A percentile compares a stretch with the other conserved stretches of the same genome.
These are phyloP conservation scores for Phytophthora idaei DNA, from an alignment of 352 stramenopile genomes.

Conservation along the genomic window DNA sequence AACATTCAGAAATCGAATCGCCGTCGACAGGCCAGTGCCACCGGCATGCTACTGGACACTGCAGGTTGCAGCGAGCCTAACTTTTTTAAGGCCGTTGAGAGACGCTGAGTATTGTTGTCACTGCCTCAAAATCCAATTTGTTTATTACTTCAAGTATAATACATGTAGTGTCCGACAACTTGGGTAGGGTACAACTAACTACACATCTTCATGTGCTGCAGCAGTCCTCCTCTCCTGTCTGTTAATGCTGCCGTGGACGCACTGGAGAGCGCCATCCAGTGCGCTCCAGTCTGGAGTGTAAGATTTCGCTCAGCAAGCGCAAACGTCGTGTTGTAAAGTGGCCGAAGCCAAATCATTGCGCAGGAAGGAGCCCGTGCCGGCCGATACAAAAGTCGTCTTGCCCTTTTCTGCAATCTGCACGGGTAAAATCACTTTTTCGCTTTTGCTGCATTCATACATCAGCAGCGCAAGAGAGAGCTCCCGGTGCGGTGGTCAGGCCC, in stretches of 20 bases:
- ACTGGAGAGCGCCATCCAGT: no score
- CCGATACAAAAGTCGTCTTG: slow-evolving; percentile 26
- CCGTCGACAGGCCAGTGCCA: no score
- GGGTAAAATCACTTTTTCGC: slow-evolving; percentile 19
- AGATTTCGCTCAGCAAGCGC: background rate
- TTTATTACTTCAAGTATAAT: no score
- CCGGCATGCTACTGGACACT: background rate
- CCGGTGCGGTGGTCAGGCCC: background rate
- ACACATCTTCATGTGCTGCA: no score
- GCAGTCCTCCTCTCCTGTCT: no score
- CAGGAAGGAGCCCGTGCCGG: slow-evolving; percentile 21
- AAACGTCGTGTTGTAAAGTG: slow-evolving; percentile 4
- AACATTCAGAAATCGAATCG: background rate
- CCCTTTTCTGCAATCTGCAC: slow-evolving; percentile 24
- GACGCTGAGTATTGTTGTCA: background rate
- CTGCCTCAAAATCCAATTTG: background rate
- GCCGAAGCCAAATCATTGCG: slow-evolving; percentile 26
- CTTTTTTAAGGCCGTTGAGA: background rate
- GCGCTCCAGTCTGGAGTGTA: background rate
- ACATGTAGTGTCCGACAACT: background rate
- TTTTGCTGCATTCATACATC: slow-evolving; percentile 17
- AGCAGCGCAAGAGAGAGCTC: slow-evolving; percentile 7
- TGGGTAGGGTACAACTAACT: no score
- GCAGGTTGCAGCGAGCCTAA: background rate
- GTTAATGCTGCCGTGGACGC: no score